A percentile compares a stretch with the other conserved stretches of the same genome.
Evolutionary conservation across 169 alveolate species (phyloP).

Genomic region (Perkinsus marinus): DNA sequence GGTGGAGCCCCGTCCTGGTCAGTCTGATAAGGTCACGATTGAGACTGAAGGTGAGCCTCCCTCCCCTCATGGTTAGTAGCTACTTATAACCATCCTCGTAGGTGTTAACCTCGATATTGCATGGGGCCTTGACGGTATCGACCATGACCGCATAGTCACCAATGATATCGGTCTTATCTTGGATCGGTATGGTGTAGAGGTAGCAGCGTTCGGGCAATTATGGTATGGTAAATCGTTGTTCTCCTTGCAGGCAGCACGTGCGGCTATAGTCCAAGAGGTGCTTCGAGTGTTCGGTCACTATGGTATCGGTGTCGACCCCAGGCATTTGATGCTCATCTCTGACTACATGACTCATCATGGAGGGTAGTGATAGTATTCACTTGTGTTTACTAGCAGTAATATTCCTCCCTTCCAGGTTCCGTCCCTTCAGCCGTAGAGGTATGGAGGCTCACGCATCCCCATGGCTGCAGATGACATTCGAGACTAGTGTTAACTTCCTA

Average conservation of each 20-base stretch:
- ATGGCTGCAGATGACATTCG: slow-evolving; percentile 89
- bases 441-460: slow-evolving; percentile 80
- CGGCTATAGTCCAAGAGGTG: slow-evolving; percentile 81
- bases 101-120: slow-evolving; percentile 42
- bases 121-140: slow-evolving; percentile 47
- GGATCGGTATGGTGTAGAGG: slow-evolving; percentile 88
- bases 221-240: no score
- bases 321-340: slow-evolving; percentile 88
- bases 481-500: slow-evolving; percentile 82
- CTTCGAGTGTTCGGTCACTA: slow-evolving; percentile 83
- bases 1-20: slow-evolving; percentile 12
- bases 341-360: slow-evolving; percentile 94
- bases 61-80: no score
- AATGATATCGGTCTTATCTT: slow-evolving; percentile 82
- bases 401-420: not conserved
- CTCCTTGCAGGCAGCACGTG: slow-evolving; percentile 73
- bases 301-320: slow-evolving; percentile 86
- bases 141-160: slow-evolving; percentile 67
- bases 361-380: no score
- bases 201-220: no score
- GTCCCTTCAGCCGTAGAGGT: slow-evolving; percentile 30
- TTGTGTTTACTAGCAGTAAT: no score
- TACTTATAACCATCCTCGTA: slow-evolving; percentile 18
- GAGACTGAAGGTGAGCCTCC: slow-evolving; percentile 51
- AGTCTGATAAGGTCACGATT: slow-evolving; percentile 23